A percentile compares a stretch with the other conserved stretches of the same genome.
These are phyloP conservation scores for Fusarium subtropicale DNA, from an alignment of 2,329 filamentous ascomycete species.

Conservation along the genomic window DNA sequence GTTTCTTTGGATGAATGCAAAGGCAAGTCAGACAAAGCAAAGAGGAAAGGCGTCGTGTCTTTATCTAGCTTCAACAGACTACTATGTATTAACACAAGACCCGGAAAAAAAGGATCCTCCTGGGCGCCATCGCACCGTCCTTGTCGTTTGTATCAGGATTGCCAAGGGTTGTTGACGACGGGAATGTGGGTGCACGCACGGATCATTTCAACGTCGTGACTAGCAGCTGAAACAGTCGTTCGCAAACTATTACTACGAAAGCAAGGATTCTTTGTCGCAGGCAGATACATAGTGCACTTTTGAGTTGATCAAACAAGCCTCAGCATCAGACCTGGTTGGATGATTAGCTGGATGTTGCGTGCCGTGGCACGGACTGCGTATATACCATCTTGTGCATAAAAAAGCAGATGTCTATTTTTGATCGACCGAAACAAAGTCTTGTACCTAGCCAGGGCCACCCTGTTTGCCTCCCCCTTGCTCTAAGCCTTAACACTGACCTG, in stretches of 20 bases:
- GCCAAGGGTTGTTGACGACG: slow-evolving; percentile 12
- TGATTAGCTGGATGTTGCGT: slow-evolving; percentile 6
- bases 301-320: slow-evolving; percentile 33
- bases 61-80: slow-evolving; percentile 21
- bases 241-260: slow-evolving; percentile 14
- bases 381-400: slow-evolving; percentile 18
- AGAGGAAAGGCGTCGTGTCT: slow-evolving; percentile 1
- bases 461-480: slow-evolving; percentile 15
- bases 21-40: slow-evolving; percentile 15
- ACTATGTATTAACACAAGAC: slow-evolving; percentile 2
- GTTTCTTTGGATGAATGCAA: slow-evolving; percentile 30
- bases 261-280: slow-evolving; percentile 32
- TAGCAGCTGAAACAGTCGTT: slow-evolving; percentile 44
- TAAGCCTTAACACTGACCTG: slow-evolving; percentile 22
- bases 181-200: slow-evolving; percentile 43
- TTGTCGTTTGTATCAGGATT: slow-evolving; percentile 34
- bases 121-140: slow-evolving; percentile 2
- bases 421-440: slow-evolving; percentile 15
- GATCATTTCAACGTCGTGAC: slow-evolving; percentile 42
- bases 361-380: slow-evolving; percentile 5
- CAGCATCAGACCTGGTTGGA: slow-evolving; percentile 15
- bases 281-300: neutral
- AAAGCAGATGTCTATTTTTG: slow-evolving; percentile 30
- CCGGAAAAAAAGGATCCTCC: slow-evolving; percentile 9
- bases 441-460: neutral